These are phyloP conservation scores for Colletotrichum spaethianum DNA, from an alignment of 2,329 filamentous ascomycete species.

Conservation along the genomic window DNA sequence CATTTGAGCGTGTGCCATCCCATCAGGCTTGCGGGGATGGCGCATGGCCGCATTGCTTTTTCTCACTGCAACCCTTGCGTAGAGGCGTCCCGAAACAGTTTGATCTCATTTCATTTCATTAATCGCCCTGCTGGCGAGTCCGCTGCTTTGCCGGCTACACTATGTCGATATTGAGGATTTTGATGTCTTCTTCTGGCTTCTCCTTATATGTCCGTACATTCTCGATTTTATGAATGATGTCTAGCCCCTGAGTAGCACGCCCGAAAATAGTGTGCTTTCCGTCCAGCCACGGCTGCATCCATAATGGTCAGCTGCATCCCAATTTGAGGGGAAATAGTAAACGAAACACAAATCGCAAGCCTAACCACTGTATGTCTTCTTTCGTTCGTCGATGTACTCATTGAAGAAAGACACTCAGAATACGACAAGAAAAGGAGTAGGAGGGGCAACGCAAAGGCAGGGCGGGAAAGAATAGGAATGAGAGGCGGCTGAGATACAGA, in stretches of 20 bases:
- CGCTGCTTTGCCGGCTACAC: conserved; percentile 51
- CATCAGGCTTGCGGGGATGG: conserved; percentile 38
- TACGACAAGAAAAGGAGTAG: no score
- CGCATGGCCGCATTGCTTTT: conserved; percentile 37
- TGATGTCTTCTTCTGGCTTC: conserved; percentile 97
- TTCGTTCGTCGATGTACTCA: no score
- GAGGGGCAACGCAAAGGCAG: background rate
- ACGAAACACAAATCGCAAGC: background rate
- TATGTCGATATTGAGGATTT: conserved; percentile 90
- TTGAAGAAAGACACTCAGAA: background rate
- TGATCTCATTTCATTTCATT: conserved; percentile 22
- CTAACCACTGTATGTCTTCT: background rate
- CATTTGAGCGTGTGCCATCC: conserved; percentile 30
- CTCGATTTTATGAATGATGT: conserved; percentile 97
- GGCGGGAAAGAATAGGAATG: background rate
- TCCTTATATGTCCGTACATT: conserved; percentile 89
- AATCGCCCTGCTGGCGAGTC: background rate
- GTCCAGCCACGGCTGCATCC: conserved; percentile 84
- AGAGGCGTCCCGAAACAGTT: conserved; percentile 14
- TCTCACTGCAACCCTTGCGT: conserved; percentile 24
- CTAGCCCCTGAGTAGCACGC: conserved; percentile 88
- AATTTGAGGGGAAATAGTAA: background rate
- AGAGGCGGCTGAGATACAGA: background rate
- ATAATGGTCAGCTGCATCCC: conserved; percentile 25
- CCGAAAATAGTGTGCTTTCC: conserved; percentile 98